These are phyloP conservation scores for Schizochytrium sp. DNA, from an alignment of 108 stramenopile species.

Conservation along the genomic window DNA sequence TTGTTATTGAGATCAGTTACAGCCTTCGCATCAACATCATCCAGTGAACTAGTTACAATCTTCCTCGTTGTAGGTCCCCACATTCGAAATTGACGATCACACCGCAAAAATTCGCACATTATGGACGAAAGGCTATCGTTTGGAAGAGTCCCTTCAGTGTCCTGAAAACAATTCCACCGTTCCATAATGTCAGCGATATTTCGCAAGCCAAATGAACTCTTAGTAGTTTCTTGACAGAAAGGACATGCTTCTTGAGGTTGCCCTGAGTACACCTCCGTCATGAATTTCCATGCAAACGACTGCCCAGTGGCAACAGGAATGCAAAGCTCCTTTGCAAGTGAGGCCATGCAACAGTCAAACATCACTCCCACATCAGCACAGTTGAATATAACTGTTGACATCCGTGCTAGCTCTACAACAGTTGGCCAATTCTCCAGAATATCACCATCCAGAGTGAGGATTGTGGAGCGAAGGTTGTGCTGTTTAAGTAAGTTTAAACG, in stretches of 20 bases:
- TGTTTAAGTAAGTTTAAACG: background rate
- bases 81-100: constrained; percentile 21
- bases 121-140: background rate
- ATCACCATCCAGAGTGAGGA: constrained; percentile 36
- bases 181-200: background rate
- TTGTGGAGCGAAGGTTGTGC: constrained; percentile 23
- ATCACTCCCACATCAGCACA: constrained; percentile 54
- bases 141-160: background rate
- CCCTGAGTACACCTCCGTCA: constrained; percentile 54
- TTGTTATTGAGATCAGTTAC: background rate
- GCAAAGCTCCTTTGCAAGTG: constrained; percentile 42
- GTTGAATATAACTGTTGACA: constrained; percentile 27
- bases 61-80: background rate
- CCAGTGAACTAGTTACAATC: background rate
- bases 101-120: background rate
- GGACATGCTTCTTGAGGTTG: background rate
- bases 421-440: background rate
- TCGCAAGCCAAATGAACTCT: constrained; percentile 29
- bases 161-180: background rate
- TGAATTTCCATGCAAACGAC: constrained; percentile 58
- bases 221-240: constrained; percentile 52
- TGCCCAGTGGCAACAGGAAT: constrained; percentile 38
- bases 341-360: constrained; percentile 45
- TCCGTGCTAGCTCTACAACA: constrained; percentile 25
- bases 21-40: background rate